phyloP scores from a whole-genome alignment of 768 basidiomycete genomes.

The Lactarius akahatsu region DNA sequence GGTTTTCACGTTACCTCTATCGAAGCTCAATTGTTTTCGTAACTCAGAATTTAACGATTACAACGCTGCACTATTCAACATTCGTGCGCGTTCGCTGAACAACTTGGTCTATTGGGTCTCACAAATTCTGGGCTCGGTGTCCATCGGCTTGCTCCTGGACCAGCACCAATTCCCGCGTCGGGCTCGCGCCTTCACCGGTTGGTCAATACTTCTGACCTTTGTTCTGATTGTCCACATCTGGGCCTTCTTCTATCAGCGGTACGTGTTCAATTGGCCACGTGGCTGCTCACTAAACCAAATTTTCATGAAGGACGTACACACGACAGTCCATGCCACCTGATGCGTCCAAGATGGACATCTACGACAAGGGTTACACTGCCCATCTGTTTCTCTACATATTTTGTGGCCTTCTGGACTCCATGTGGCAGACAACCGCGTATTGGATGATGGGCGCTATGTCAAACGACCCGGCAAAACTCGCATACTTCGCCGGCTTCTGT shows the following conservation, averaged over 20 bases:
- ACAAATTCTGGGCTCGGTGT: constrained; percentile 72
- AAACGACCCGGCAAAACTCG: constrained; percentile 76
- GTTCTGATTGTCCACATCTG: constrained; percentile 72
- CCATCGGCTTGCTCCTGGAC: constrained; percentile 71
- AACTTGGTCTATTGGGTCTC: constrained; percentile 77
- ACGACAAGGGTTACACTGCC: constrained; percentile 52
- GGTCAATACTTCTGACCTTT: constrained; percentile 59
- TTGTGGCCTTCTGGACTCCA: constrained; percentile 73
- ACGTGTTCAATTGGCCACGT: constrained; percentile 20
- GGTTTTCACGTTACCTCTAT: neutral
- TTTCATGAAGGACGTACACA: constrained; percentile 53
- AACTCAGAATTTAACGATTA: constrained; percentile 70
- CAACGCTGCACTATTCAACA: constrained; percentile 78
- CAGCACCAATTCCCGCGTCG: constrained; percentile 55
- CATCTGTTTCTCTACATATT: constrained; percentile 65
- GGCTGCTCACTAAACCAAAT: constrained; percentile 23
- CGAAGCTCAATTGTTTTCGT: constrained; percentile 6
- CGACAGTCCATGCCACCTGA: constrained; percentile 46
- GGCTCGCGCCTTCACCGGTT: constrained; percentile 67
- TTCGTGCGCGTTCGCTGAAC: constrained; percentile 74
- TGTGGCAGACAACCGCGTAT: constrained; percentile 84
- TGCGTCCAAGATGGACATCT: constrained; percentile 57
- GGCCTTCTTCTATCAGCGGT: constrained; percentile 78
- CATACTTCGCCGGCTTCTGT: constrained; percentile 83
- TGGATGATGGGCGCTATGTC: constrained; percentile 88